phyloP scores from a whole-genome alignment of 345 rosid species.

The Nasturtium officinale region DNA sequence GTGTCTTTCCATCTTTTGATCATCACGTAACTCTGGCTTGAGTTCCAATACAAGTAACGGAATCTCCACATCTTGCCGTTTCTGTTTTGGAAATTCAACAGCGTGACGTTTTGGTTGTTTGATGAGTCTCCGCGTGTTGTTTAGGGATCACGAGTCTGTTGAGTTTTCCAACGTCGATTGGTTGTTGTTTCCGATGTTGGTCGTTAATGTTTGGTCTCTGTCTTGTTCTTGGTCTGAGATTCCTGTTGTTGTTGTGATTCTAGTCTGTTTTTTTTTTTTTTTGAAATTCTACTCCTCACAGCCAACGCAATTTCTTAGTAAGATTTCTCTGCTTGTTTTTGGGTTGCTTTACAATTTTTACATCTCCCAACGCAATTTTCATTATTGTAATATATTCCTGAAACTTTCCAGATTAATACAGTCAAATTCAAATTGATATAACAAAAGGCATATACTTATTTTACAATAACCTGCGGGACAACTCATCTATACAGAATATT shows the following conservation, averaged over 20 bases:
- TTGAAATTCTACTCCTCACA: too few relatives aligned
- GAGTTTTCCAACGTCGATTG: conserved; percentile 82
- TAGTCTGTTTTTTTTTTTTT: too few relatives aligned
- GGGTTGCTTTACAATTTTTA: too few relatives aligned
- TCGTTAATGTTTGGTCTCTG: conserved; percentile 41
- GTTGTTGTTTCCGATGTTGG: conserved; percentile 43
- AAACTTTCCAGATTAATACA: too few relatives aligned
- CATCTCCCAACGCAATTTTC: too few relatives aligned
- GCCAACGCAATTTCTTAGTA: too few relatives aligned
- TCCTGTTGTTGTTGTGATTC: conserved; percentile 41
- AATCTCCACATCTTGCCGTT: conserved; percentile 69
- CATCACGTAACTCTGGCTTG: conserved; percentile 84
- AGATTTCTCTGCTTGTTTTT: too few relatives aligned
- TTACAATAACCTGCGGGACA: too few relatives aligned
- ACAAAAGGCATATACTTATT: too few relatives aligned
- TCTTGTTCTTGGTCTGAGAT: conserved; percentile 46
- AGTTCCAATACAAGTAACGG: conserved; percentile 77
- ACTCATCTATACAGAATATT: too few relatives aligned
- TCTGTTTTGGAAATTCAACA: conserved; percentile 70
- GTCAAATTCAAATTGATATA: too few relatives aligned
- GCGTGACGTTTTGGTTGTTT: conserved; percentile 66
- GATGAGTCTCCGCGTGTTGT: conserved; percentile 66
- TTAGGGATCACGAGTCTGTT: conserved; percentile 81
- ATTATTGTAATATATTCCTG: too few relatives aligned
- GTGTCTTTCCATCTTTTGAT: conserved; percentile 82